These are phyloP conservation scores for Fusarium subtropicale DNA, from an alignment of 2,329 filamentous ascomycete species.

Conservation along the genomic window DNA sequence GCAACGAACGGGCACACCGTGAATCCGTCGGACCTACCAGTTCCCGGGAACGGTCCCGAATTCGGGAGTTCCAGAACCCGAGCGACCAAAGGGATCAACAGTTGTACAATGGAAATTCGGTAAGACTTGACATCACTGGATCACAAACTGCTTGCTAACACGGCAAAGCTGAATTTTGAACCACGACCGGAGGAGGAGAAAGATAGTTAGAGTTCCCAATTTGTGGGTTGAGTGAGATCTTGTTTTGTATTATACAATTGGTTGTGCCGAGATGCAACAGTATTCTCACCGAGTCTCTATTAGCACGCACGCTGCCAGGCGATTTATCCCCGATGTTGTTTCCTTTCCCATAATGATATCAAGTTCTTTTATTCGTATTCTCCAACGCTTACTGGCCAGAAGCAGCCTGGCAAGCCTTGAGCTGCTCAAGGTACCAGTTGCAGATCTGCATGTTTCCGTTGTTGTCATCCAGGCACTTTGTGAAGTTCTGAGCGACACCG, in stretches of 20 bases:
- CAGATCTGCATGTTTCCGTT: conserved; percentile 94
- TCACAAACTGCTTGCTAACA: conserved; percentile 44
- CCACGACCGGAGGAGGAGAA: conserved; percentile 69
- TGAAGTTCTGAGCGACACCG: conserved; percentile 85
- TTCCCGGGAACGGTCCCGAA: conserved; percentile 44
- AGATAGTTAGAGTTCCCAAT: conserved; percentile 31
- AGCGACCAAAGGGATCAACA: conserved; percentile 71
- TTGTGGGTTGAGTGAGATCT: conserved; percentile 47
- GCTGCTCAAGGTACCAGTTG: conserved; percentile 97
- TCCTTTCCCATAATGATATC: conserved; percentile 13
- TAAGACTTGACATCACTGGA: conserved; percentile 56
- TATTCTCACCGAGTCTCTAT: conserved; percentile 33
- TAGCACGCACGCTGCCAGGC: conserved; percentile 41
- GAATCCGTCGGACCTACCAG: conserved; percentile 6
- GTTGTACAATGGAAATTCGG: conserved; percentile 92
- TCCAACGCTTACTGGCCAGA: conserved; percentile 70
- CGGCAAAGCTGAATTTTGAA: conserved; percentile 72
- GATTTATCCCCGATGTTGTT: conserved; percentile 36
- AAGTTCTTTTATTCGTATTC: conserved; percentile 15
- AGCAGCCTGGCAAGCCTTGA: conserved; percentile 88
- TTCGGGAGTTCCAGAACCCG: conserved; percentile 57
- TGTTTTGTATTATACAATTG: conserved; percentile 48
- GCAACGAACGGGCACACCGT: conserved; percentile 25
- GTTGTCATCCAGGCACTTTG: conserved; percentile 96
- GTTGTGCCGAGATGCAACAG: conserved; percentile 43